Evolutionary conservation across 2,329 filamentous ascomycete species (phyloP).

Genomic region (Emmonsia crescens): DNA sequence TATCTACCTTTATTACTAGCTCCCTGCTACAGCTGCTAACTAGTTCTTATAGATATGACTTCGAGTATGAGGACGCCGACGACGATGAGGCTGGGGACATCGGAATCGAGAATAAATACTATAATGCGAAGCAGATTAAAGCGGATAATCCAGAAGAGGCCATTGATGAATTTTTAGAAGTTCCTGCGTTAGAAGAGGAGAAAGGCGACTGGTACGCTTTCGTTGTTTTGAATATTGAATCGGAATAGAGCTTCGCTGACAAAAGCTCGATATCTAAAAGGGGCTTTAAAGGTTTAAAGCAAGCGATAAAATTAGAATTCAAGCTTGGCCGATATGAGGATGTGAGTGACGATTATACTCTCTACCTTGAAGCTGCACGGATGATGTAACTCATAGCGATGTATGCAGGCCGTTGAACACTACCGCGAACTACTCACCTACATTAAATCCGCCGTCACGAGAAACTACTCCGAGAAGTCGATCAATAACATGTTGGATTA

Average conservation of each 20-base stretch:
- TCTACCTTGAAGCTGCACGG: neutral
- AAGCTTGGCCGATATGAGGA: slow-evolving; percentile 79
- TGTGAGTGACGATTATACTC: slow-evolving; percentile 36
- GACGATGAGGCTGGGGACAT: slow-evolving; percentile 81
- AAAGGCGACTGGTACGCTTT: slow-evolving; percentile 74
- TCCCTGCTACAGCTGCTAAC: slow-evolving; percentile 17
- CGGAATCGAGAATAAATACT: slow-evolving; percentile 98
- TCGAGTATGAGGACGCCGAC: slow-evolving; percentile 92
- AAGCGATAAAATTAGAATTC: slow-evolving; percentile 91
- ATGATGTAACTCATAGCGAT: slow-evolving; percentile 15
- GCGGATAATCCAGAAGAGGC: slow-evolving; percentile 74
- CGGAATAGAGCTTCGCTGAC: neutral
- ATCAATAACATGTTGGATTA: slow-evolving; percentile 99
- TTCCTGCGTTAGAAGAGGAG: slow-evolving; percentile 72
- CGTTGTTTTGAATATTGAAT: neutral
- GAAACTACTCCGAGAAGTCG: slow-evolving; percentile 97
- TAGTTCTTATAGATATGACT: slow-evolving; percentile 59
- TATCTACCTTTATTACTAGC: neutral
- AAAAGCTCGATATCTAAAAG: slow-evolving; percentile 23
- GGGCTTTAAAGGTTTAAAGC: slow-evolving; percentile 95
- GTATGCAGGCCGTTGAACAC: slow-evolving; percentile 67
- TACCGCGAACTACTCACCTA: slow-evolving; percentile 94
- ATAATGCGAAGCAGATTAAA: slow-evolving; percentile 98
- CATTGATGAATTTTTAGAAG: slow-evolving; percentile 81
- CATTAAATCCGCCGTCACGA: slow-evolving; percentile 89